Conservation (phyloP, 192 early-diverging fungal genomes). For the Chytriomyces sp. region DNA sequence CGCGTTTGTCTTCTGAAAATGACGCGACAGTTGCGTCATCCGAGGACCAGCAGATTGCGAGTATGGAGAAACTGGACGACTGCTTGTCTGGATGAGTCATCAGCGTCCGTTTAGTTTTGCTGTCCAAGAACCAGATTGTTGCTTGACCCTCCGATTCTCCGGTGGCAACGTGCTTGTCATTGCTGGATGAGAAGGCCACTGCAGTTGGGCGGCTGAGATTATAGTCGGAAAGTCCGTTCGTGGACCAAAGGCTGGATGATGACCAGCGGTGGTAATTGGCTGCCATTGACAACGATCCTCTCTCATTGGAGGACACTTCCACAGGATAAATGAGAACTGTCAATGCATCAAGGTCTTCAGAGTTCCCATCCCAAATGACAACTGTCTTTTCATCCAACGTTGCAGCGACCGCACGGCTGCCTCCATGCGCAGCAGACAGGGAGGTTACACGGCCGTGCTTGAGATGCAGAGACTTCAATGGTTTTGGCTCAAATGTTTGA, state of each 20-base stretch:
- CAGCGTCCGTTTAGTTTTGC: slow-evolving; percentile 8
- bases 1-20: slow-evolving; percentile 34
- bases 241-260: slow-evolving; percentile 32
- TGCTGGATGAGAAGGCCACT: slow-evolving; percentile 30
- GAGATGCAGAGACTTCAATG: slow-evolving; percentile 7
- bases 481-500: slow-evolving; percentile 18
- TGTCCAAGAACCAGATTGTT: slow-evolving; percentile 30
- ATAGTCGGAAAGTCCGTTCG: neutral
- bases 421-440: neutral
- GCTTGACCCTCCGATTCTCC: slow-evolving; percentile 26
- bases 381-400: slow-evolving; percentile 35
- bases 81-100: slow-evolving; percentile 23
- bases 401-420: slow-evolving; percentile 22
- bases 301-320: neutral
- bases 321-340: slow-evolving; percentile 23
- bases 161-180: slow-evolving; percentile 28
- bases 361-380: slow-evolving; percentile 34
- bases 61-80: neutral
- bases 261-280: neutral
- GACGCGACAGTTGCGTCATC: slow-evolving; percentile 36
- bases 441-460: slow-evolving; percentile 27
- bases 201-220: slow-evolving; percentile 25
- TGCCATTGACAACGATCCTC: neutral
- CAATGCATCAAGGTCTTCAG: slow-evolving; percentile 13
- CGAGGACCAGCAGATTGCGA: slow-evolving; percentile 24